Evolutionary conservation across 768 basidiomycete species (phyloP), one percentile per base, ranked within the genome.

Genomic region (Russula vinacea): DNA sequence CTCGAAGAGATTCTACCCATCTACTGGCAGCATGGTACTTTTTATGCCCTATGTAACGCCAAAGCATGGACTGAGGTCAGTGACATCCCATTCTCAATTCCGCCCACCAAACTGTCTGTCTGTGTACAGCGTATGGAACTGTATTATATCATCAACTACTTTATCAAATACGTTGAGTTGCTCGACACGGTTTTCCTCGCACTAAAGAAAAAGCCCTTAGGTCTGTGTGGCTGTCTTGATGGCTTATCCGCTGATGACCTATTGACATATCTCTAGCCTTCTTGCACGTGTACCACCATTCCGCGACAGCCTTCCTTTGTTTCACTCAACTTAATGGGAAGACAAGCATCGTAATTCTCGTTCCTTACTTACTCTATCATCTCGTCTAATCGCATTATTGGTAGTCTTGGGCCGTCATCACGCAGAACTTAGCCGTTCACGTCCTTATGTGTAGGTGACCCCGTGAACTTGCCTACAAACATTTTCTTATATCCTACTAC

Each of bases 111-210:
- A 44, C 22, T 54, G 22, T 60, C 22, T 54, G 22, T 60, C 19
- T 62, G 19, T 47, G 24, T 50, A 16, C 71, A 97, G 94, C 84
- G 83, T 74, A 81, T 98, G 75, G 90, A 98, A 78, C 89, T 94
- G 72, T 98, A 92, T 80, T 98, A 99, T 80, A 94, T 98, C 82
- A 81, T 98, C 81, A 99, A 99, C 80, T 99, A 98, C 79, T 94
- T 88, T 78, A 92, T 97, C 85, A 98, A 98, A 75, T 98, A 98
- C 76, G 78, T 97, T 68, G 97, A 99, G 78, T 85, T 98, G 64
- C 75, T 96, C 67, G 97, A 98, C 80, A 99, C 97, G 16, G 84
- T 98, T 69, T 99, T 98, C 83, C 85, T 99, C 69, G 92, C 91
- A 11, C 78, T 98, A 71, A 99, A 98, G 85, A 99, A 98, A 83